Base-by-base conservation (phyloP, 306 rosid species). In the Pterocarpus macrocarpus region DNA sequence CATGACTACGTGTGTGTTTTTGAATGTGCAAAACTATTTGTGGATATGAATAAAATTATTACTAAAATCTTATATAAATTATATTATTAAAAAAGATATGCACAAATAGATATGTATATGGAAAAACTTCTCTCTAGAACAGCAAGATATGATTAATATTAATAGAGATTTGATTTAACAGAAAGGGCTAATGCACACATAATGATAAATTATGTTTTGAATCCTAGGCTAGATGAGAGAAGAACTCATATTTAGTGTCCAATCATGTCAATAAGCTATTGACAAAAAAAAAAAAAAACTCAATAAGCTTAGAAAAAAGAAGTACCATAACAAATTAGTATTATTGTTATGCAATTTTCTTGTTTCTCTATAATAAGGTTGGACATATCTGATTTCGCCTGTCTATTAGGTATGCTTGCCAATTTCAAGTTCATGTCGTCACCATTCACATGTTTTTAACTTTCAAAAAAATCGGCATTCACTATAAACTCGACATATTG, bases 381-480 rank as follows among this genome's bases (percentile, higher is more conserved):
- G 34, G 70, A 44, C 58, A 14, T 14, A 28, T 75, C 52, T 64
- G 5, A 63, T 8, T 47, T 22, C 7, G 16, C 33, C 8, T 61
- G 30, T 39, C n/a, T 34, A 7, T 14, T 13, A 15, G 28, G 43
- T 58, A 22, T 57, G 22, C 16, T 62, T 12, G 44, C 39, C 39
- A 33, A 17, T 16, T 50, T 64, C 4, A 34, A 64, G 80, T 44
- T 16, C 16, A 36, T 50, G 64, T 2, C 59, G 14, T 76, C 80
- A 76, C 56, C 64, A 36, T 11, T 53, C 35, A 35, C 49, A 16
- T 34, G 7, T 61, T 9, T 38, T 33, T n/a, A 15, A 61, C 61
- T 32, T 76, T 63, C 36, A 63, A 33, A 47, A 3, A 45, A 32
- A 32, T 45, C 49, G 71, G 64, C 71, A 62, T 34, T 63, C 64